Evolutionary conservation across 2,329 filamentous ascomycete genomes (phyloP).

Genomic region (Diatrype stigma): DNA sequence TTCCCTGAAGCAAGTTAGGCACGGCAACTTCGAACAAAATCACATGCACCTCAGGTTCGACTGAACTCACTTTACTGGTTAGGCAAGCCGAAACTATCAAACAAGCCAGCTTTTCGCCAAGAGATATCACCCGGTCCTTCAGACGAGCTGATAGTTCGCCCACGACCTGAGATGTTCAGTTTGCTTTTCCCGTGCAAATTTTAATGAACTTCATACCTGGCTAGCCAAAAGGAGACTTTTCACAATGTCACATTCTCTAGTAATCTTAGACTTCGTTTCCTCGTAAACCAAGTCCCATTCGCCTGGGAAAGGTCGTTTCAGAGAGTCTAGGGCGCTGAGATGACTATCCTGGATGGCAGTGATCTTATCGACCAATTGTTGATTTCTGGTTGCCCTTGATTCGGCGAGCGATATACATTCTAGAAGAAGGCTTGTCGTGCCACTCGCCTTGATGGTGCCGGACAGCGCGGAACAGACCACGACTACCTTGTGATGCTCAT

Average conservation of each 20-base stretch:
- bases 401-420: slow-evolving; percentile 26
- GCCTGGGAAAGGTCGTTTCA: slow-evolving; percentile 11
- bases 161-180: slow-evolving; percentile 29
- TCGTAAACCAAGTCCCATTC: slow-evolving; percentile 25
- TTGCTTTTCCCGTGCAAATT: not conserved
- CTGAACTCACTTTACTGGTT: not conserved
- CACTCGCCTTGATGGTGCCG: slow-evolving; percentile 49
- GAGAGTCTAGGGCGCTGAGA: slow-evolving; percentile 32
- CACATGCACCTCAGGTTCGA: not conserved
- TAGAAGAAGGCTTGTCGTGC: slow-evolving; percentile 46
- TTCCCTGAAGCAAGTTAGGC: slow-evolving; percentile 14
- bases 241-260: slow-evolving; percentile 44
- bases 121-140: not conserved
- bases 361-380: slow-evolving; percentile 43
- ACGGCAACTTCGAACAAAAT: not conserved
- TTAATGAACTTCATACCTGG: slow-evolving; percentile 33
- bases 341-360: slow-evolving; percentile 48
- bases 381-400: slow-evolving; percentile 13
- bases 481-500: slow-evolving; percentile 43
- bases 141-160: slow-evolving; percentile 43
- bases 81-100: not conserved
- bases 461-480: slow-evolving; percentile 55
- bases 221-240: slow-evolving; percentile 49
- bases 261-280: slow-evolving; percentile 37
- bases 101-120: not conserved